Base-by-base conservation (phyloP, 108 stramenopile genomes). In the Pseudonitzschia multistriata region DNA sequence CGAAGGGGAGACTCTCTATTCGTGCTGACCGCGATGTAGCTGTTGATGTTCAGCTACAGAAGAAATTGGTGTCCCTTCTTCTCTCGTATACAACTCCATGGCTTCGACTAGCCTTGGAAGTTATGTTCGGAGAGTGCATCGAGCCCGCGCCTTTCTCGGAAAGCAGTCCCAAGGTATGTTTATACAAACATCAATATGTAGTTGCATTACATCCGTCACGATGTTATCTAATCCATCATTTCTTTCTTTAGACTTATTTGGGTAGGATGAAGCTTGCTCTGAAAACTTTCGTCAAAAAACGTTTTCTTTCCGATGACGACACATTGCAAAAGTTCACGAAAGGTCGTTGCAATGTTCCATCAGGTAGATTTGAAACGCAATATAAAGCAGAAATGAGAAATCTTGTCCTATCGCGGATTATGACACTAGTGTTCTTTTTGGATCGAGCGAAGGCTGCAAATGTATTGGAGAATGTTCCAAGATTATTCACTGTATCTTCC, bases 51-150 rank as follows among this genome's bases (percentile, higher is more conserved):
- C 86, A 73, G 5, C 67, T 97, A 8, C 75, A 89, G 35, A 64
- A 81, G 13, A 75, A 89, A 36, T 53, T 97, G 24, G 55, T 81
- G 25, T 69, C 85, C 21, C 80, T 97, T 19, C 67, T 97, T 33
- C 67, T 95, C 28, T 91, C 94, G 28, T 98, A 97, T 67, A 74
- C 94, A 3, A 81, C 79, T 7, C 86, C 86, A 35, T 98, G 97
- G 97, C 87, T 97, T 37, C 77, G 81, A 37, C 47, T 97, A 30
- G 97, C 96, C 0, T 79, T 98, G 71, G 93, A 96, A 31, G 87
- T 90, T 10, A 82, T 97, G 53, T 87, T 97, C 55, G 95, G 86
- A 5, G 86, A 89, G 67, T 40, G 54, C 24, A 83, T 92, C 34
- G 64, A 68, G 36, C 73, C 77, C 14, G 67, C 36, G 2, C 63